These are phyloP conservation scores for Sporothrix inflata DNA, from an alignment of 2,329 filamentous ascomycete species.

Conservation along the genomic window DNA sequence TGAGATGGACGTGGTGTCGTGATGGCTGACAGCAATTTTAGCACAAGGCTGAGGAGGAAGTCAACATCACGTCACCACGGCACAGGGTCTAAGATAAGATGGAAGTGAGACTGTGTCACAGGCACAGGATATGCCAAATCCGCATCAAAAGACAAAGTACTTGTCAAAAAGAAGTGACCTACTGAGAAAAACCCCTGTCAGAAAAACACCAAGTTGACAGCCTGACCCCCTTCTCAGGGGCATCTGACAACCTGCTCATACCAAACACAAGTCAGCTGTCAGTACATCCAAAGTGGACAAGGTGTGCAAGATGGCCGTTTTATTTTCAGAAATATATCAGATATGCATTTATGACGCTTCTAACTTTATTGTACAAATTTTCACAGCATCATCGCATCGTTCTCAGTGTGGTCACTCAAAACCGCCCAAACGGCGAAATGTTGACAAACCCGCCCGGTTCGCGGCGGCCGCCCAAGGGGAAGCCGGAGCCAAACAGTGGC, in stretches of 20 bases:
- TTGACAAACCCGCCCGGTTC: conserved; percentile 27
- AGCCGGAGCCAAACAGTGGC: conserved; percentile 26
- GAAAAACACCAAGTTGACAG: background rate
- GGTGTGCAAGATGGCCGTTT: background rate
- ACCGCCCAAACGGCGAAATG: conserved; percentile 10
- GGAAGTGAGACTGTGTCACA: background rate
- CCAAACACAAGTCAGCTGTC: background rate
- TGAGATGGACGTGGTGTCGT: background rate
- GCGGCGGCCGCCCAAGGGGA: conserved; percentile 24
- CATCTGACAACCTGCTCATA: background rate
- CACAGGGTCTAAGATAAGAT: background rate
- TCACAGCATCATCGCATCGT: background rate
- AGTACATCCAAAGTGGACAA: no score
- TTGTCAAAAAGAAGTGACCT: background rate
- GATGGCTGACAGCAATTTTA: background rate
- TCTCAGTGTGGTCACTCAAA: background rate
- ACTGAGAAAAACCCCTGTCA: background rate
- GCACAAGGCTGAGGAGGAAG: background rate
- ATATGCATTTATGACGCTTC: background rate
- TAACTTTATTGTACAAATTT: background rate
- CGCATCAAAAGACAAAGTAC: no score
- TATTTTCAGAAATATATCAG: background rate
- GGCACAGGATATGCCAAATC: background rate
- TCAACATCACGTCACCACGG: background rate
- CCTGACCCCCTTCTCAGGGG: background rate